Evolutionary conservation across 805 yeast species (phyloP).

Genomic region (Metschnikowia sp.): DNA sequence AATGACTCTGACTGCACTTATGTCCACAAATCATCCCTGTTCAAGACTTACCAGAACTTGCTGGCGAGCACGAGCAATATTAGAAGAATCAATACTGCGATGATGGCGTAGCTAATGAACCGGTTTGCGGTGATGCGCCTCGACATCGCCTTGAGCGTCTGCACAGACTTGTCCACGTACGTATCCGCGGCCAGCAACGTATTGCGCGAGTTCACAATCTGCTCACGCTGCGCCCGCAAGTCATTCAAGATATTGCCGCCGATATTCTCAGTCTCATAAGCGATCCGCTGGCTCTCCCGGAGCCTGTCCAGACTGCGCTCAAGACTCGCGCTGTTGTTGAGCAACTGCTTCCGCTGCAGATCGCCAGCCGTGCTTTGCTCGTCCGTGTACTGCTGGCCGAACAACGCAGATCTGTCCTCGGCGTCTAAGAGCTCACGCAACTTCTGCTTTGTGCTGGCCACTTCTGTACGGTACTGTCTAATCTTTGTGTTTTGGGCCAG

Average conservation of each 20-base stretch:
- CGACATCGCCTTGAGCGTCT: conserved; percentile 87
- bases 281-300: conserved; percentile 83
- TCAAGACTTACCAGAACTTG: conserved; percentile 56
- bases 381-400: conserved; percentile 51
- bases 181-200: conserved; percentile 87
- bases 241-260: conserved; percentile 90
- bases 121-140: conserved; percentile 89
- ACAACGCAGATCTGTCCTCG: conserved; percentile 67
- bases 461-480: conserved; percentile 63
- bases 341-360: conserved; percentile 74
- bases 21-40: background rate
- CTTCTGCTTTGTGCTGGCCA: conserved; percentile 53
- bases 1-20: background rate
- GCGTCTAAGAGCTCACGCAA: conserved; percentile 60
- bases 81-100: conserved; percentile 77
- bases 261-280: conserved; percentile 85
- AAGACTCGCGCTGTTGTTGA: conserved; percentile 73
- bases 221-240: conserved; percentile 90
- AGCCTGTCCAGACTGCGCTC: conserved; percentile 82
- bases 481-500: conserved; percentile 71
- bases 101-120: conserved; percentile 85
- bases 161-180: conserved; percentile 84
- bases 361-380: conserved; percentile 33
- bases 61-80: conserved; percentile 80
- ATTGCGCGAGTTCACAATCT: conserved; percentile 78